These are phyloP conservation scores for Russula earlei DNA, from an alignment of 768 basidiomycete genomes.

Conservation along the genomic window DNA sequence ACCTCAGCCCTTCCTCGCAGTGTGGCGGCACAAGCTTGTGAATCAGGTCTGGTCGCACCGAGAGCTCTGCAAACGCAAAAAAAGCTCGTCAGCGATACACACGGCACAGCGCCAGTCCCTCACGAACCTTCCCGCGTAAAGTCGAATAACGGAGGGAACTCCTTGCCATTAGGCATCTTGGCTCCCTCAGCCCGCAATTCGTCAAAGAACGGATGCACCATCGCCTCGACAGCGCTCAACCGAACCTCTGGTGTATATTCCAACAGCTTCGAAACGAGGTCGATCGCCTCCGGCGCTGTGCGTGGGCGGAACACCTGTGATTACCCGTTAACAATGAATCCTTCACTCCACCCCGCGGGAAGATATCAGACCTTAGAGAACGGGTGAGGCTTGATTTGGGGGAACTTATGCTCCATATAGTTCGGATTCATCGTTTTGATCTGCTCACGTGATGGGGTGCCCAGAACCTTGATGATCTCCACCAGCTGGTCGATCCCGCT, in stretches of 20 bases:
- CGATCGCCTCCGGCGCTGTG: slow-evolving; percentile 92
- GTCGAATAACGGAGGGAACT: slow-evolving; percentile 90
- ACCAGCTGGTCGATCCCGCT: slow-evolving; percentile 98
- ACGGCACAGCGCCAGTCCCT: too few relatives aligned
- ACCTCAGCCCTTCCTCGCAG: slow-evolving; percentile 82
- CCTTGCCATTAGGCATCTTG: slow-evolving; percentile 94
- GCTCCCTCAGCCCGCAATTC: slow-evolving; percentile 86
- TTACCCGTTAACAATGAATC: not conserved
- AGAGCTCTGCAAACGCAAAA: slow-evolving; percentile 58
- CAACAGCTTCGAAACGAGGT: slow-evolving; percentile 86
- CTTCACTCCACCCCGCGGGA: slow-evolving; percentile 17
- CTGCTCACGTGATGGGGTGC: slow-evolving; percentile 96
- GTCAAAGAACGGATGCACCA: slow-evolving; percentile 96
- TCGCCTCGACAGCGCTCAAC: slow-evolving; percentile 80
- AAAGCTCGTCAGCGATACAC: not conserved
- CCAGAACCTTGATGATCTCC: slow-evolving; percentile 99
- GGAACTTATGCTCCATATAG: slow-evolving; percentile 99
- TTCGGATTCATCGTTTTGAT: slow-evolving; percentile 99
- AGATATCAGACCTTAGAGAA: slow-evolving; percentile 72
- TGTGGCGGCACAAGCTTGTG: slow-evolving; percentile 83
- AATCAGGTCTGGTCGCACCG: slow-evolving; percentile 91
- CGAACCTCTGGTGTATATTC: slow-evolving; percentile 97
- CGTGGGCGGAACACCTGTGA: slow-evolving; percentile 92
- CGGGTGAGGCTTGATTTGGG: slow-evolving; percentile 99
- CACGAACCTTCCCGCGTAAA: slow-evolving; percentile 89